A percentile compares a stretch with the other conserved stretches of the same genome.
These are phyloP conservation scores for Puccinia coronata DNA, from an alignment of 1,284 basidiomycete species.

Conservation along the genomic window DNA sequence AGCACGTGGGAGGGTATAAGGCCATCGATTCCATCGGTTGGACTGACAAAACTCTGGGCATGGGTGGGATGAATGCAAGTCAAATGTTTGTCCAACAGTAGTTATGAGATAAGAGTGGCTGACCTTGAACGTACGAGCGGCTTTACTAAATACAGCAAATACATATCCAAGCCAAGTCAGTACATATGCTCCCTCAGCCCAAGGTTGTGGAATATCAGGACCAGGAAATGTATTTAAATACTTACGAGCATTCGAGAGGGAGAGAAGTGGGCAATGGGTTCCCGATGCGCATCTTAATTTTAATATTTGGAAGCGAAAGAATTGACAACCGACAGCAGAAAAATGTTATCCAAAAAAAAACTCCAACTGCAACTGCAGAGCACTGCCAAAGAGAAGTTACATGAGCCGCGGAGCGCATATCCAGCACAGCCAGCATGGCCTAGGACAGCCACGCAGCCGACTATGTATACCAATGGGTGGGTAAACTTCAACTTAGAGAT, in stretches of 20 bases:
- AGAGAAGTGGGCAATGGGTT: conserved; percentile 42
- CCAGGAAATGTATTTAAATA: not conserved
- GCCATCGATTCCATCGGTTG: conserved; percentile 33
- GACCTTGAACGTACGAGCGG: conserved; percentile 31
- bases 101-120: not conserved
- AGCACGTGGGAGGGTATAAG: conserved; percentile 60
- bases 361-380: too few species aligned
- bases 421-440: too few species aligned
- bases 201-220: not conserved
- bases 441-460: too few species aligned
- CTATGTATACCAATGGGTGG: too few species aligned
- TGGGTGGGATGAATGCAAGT: not conserved
- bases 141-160: conserved; percentile 19
- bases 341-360: too few species aligned
- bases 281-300: conserved; percentile 29
- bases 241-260: conserved; percentile 36
- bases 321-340: not conserved
- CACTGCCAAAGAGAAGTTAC: too few species aligned
- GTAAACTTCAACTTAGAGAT: too few species aligned
- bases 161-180: not conserved
- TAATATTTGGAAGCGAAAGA: not conserved
- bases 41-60: conserved; percentile 38
- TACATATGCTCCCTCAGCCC: not conserved
- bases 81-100: conserved; percentile 14
- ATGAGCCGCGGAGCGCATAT: too few species aligned